A percentile compares a stretch with the other conserved stretches of the same genome.
Evolutionary conservation across 1,284 basidiomycete genomes (phyloP).

Genomic region (Somion occarium): DNA sequence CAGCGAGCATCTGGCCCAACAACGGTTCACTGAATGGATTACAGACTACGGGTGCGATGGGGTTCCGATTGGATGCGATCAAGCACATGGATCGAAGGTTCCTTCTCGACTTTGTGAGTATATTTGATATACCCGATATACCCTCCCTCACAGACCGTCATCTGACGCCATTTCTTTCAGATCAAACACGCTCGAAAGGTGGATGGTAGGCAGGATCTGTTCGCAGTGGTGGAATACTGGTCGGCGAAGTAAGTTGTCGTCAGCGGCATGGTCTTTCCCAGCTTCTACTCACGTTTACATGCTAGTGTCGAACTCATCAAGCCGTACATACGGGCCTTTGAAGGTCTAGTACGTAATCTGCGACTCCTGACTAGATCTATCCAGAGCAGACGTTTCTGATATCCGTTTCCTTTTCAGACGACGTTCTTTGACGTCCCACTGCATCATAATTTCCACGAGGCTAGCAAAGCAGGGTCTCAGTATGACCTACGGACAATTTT

Average conservation of each 20-base stretch:
- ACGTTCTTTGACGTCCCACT: conserved; percentile 80
- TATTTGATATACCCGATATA: conserved; percentile 5
- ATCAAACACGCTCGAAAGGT: conserved; percentile 43
- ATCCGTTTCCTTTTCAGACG: conserved; percentile 39
- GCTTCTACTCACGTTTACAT: background rate
- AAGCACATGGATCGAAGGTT: conserved; percentile 77
- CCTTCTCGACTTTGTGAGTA: conserved; percentile 61
- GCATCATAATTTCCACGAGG: conserved; percentile 66
- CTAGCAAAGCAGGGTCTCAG: conserved; percentile 50
- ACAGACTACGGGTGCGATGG: conserved; percentile 74
- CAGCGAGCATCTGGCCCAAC: background rate
- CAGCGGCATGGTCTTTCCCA: no score
- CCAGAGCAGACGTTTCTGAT: no score
- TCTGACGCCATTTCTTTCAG: no score
- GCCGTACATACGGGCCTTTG: conserved; percentile 54
- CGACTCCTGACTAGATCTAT: no score
- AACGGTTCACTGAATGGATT: background rate
- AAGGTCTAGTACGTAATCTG: conserved; percentile 47
- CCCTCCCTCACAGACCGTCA: background rate
- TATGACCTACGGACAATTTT: conserved; percentile 68
- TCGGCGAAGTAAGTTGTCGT: conserved; percentile 48
- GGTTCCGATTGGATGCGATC: conserved; percentile 87
- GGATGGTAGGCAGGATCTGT: conserved; percentile 46
- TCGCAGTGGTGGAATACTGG: conserved; percentile 77
- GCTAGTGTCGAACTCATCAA: conserved; percentile 46